Conservation (phyloP, 2,329 filamentous ascomycete species). For the Cordyceps cateniannulata region DNA sequence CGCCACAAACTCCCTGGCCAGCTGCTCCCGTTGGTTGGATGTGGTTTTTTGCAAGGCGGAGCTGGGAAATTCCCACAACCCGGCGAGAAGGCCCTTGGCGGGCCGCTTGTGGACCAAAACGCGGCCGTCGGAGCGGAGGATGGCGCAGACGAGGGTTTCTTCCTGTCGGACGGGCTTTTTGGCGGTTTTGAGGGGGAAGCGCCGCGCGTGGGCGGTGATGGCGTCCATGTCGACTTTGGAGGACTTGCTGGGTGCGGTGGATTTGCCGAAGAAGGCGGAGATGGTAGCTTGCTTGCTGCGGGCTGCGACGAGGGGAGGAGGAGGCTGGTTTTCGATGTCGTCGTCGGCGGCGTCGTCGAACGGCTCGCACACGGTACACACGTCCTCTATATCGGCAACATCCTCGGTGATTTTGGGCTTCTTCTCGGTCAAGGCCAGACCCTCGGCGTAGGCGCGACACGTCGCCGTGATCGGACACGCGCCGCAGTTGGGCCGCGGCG, state of each 20-base stretch:
- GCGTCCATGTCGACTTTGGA: constrained; percentile 24
- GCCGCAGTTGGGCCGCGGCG: constrained; percentile 50
- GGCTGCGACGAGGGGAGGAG: constrained; percentile 12
- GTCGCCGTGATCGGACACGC: constrained; percentile 44
- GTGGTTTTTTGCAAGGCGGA: no score
- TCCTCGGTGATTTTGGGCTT: neutral
- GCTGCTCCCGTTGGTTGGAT: constrained; percentile 26
- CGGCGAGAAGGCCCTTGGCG: constrained; percentile 46
- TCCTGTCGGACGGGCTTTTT: constrained; percentile 49
- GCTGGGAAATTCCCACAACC: constrained; percentile 52
- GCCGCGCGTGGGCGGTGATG: constrained; percentile 39
- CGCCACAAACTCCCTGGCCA: constrained; percentile 30
- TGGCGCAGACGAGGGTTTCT: constrained; percentile 47
- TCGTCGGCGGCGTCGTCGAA: constrained; percentile 25
- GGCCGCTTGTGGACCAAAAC: constrained; percentile 46
- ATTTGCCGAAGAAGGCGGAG: constrained; percentile 29
- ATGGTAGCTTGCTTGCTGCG: constrained; percentile 25
- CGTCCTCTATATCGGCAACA: constrained; percentile 42
- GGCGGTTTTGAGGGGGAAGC: constrained; percentile 43
- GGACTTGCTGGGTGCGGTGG: neutral
- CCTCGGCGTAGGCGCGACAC: constrained; percentile 46
- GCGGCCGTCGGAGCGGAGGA: constrained; percentile 36
- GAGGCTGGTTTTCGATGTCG: constrained; percentile 3
- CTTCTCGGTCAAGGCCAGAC: constrained; percentile 25
- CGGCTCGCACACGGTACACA: constrained; percentile 41